Evolutionary conservation across 495 filamentous ascomycete species (phyloP).

Genomic region (Trichocladium uniseriatum): DNA sequence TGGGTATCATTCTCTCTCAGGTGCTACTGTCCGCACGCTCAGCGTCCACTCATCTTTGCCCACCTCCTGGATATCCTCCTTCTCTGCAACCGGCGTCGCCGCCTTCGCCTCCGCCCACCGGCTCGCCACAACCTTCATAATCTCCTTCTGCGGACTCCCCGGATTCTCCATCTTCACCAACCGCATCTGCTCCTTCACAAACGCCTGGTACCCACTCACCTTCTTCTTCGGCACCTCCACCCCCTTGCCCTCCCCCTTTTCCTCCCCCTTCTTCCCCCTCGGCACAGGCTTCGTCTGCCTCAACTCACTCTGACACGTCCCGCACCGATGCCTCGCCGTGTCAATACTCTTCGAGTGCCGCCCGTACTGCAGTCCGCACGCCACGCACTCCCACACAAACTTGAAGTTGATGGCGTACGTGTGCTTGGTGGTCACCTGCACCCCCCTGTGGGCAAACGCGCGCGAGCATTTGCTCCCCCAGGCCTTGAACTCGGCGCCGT

Average conservation of each 20-base stretch:
- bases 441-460: constrained; percentile 36
- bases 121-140: constrained; percentile 51
- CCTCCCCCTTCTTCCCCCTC: constrained; percentile 27
- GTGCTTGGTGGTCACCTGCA: constrained; percentile 80
- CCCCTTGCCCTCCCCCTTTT: neutral
- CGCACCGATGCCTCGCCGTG: constrained; percentile 54
- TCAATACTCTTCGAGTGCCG: constrained; percentile 81
- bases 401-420: constrained; percentile 80
- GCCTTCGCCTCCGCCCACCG: constrained; percentile 29
- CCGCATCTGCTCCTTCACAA: constrained; percentile 56
- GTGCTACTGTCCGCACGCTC: too few relatives aligned
- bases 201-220: constrained; percentile 52
- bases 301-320: constrained; percentile 55
- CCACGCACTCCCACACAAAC: constrained; percentile 75
- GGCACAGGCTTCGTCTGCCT: constrained; percentile 74
- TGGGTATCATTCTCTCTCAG: too few relatives aligned
- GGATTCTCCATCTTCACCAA: constrained; percentile 46
- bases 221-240: constrained; percentile 5
- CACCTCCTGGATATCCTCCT: neutral
- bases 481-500: constrained; percentile 73
- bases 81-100: too few relatives aligned
- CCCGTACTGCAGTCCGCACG: constrained; percentile 57
- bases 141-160: constrained; percentile 46
- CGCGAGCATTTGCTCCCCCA: constrained; percentile 43
- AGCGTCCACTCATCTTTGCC: neutral